Percentiles rank a stretch among this genome's conserved stretches.
Evolutionary conservation across 2,329 filamentous ascomycete genomes (phyloP).

Genomic region (Fusarium sambucinum): DNA sequence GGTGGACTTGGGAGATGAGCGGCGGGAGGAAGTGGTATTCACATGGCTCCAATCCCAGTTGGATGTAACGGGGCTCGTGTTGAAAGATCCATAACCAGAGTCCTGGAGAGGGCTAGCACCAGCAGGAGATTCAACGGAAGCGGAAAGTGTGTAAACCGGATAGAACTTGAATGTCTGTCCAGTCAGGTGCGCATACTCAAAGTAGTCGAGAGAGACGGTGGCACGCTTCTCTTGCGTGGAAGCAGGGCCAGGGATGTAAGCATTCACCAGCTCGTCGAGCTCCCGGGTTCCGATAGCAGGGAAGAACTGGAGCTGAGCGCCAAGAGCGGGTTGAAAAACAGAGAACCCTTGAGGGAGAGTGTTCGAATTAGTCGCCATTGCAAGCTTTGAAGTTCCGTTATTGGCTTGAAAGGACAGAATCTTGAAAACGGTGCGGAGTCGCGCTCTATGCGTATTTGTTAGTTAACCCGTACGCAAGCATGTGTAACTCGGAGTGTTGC

Average conservation of each 20-base stretch:
- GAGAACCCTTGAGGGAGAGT: slow-evolving; percentile 64
- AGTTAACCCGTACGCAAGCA: slow-evolving; percentile 9
- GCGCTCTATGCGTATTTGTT: slow-evolving; percentile 22
- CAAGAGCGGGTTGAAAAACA: slow-evolving; percentile 69
- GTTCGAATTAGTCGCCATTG: slow-evolving; percentile 47
- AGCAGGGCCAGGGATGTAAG: slow-evolving; percentile 66
- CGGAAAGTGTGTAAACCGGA: slow-evolving; percentile 58
- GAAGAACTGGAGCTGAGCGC: slow-evolving; percentile 72
- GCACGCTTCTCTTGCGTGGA: slow-evolving; percentile 70
- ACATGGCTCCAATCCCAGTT: slow-evolving; percentile 61
- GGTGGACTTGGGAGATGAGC: slow-evolving; percentile 46
- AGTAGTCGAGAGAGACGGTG: slow-evolving; percentile 70
- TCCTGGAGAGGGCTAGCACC: slow-evolving; percentile 57
- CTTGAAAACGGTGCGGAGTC: slow-evolving; percentile 9
- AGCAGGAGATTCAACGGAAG: slow-evolving; percentile 58
- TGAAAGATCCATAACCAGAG: slow-evolving; percentile 62
- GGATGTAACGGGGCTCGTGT: slow-evolving; percentile 63
- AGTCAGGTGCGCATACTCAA: slow-evolving; percentile 64
- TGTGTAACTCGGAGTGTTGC: slow-evolving; percentile 34
- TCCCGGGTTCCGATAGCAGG: slow-evolving; percentile 73
- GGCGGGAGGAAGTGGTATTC: slow-evolving; percentile 50
- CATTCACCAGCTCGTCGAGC: slow-evolving; percentile 70
- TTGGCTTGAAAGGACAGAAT: slow-evolving; percentile 26
- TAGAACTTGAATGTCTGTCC: slow-evolving; percentile 73
- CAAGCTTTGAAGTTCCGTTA: slow-evolving; percentile 20